Conservation (phyloP, 495 filamentous ascomycete species). For the Penicillium bialowiezense region DNA sequence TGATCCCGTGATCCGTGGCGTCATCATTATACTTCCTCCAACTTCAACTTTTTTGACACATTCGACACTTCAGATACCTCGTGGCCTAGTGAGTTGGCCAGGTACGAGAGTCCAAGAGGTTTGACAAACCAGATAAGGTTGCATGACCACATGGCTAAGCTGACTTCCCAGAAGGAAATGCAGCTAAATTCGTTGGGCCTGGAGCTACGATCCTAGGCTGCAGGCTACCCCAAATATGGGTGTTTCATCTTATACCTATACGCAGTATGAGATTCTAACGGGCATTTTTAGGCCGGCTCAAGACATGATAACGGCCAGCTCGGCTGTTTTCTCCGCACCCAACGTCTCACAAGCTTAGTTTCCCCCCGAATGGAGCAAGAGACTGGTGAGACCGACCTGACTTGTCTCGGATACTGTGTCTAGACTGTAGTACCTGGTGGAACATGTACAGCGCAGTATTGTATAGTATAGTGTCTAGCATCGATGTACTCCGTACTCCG, state of each 20-base stretch:
- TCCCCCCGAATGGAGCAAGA: background rate
- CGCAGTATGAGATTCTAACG: background rate
- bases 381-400: background rate
- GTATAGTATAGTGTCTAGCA: too few relatives aligned
- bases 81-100: too few relatives aligned
- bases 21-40: background rate
- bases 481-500: too few relatives aligned
- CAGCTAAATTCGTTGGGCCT: background rate
- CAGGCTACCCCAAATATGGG: too few relatives aligned
- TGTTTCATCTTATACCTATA: too few relatives aligned
- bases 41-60: too few relatives aligned
- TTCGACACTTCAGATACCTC: too few relatives aligned
- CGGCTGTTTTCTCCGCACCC: background rate
- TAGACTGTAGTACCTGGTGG: too few relatives aligned
- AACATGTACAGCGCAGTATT: too few relatives aligned
- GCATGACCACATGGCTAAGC: constrained; percentile 1
- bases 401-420: background rate
- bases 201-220: background rate
- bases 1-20: background rate
- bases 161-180: background rate
- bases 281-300: background rate
- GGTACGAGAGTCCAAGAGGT: background rate
- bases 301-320: background rate
- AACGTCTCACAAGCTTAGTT: constrained; percentile 1
- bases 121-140: background rate